Evolutionary conservation across 768 basidiomycete species (phyloP).

Genomic region (Phanerochaete sordida): DNA sequence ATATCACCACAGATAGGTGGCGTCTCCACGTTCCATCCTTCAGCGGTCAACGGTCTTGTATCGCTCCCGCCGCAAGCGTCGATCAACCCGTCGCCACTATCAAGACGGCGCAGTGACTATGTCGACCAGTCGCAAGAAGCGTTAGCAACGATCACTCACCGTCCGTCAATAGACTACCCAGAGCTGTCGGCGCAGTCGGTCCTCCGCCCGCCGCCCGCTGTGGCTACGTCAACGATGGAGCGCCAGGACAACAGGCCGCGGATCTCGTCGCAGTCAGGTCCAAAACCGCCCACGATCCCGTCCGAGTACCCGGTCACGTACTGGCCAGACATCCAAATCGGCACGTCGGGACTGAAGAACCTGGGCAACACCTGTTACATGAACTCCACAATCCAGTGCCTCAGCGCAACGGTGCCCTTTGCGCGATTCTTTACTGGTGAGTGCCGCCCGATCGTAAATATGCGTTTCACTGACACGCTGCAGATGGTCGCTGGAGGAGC

Average conservation of each 20-base stretch:
- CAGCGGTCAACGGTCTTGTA: conserved; percentile 37
- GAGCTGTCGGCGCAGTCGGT: conserved; percentile 58
- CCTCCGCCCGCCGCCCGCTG: conserved; percentile 77
- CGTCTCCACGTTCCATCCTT: conserved; percentile 36
- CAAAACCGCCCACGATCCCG: conserved; percentile 61
- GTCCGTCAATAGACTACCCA: conserved; percentile 77
- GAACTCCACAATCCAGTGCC: conserved; percentile 96
- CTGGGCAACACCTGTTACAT: conserved; percentile 98
- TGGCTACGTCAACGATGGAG: conserved; percentile 64
- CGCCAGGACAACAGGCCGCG: conserved; percentile 72
- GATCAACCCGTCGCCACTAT: conserved; percentile 72
- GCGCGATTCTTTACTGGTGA: conserved; percentile 87
- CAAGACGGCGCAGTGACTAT: conserved; percentile 73
- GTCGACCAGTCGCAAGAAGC: conserved; percentile 75
- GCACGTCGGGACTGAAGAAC: conserved; percentile 88
- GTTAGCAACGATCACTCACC: conserved; percentile 41
- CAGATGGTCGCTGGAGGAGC: conserved; percentile 77
- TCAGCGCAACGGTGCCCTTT: conserved; percentile 93
- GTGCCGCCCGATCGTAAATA: conserved; percentile 16
- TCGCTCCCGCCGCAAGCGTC: conserved; percentile 83
- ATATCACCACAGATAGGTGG: conserved; percentile 35
- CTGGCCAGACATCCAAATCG: conserved; percentile 80
- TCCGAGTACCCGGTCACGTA: conserved; percentile 81
- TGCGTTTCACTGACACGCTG: background rate
- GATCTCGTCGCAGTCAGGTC: conserved; percentile 37